Percentiles rank a stretch among this genome's conserved stretches.
These are phyloP conservation scores for Claviceps sorghi DNA, from an alignment of 2,329 filamentous ascomycete species.

Conservation along the genomic window DNA sequence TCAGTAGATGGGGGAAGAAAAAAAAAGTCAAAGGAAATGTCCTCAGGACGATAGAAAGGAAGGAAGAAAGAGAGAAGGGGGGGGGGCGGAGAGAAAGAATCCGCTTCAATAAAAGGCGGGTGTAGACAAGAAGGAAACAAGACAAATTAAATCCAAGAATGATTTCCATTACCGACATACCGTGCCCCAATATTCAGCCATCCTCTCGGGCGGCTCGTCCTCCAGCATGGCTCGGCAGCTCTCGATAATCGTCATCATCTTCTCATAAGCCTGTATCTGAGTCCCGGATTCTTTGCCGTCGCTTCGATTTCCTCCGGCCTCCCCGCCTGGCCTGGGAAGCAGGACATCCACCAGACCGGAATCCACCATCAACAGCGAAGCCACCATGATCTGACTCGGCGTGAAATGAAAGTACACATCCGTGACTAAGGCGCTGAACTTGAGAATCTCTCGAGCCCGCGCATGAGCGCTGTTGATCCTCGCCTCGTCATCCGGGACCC, in stretches of 20 bases:
- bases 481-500: slow-evolving; percentile 44
- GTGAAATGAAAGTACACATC: slow-evolving; percentile 97
- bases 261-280: slow-evolving; percentile 23
- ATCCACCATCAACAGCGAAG: slow-evolving; percentile 65
- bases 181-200: slow-evolving; percentile 38
- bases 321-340: slow-evolving; percentile 24
- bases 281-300: slow-evolving; percentile 8
- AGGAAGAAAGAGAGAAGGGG: not conserved
- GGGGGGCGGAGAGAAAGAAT: not conserved
- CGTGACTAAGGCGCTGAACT: slow-evolving; percentile 69
- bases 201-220: slow-evolving; percentile 40
- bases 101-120: too few species aligned
- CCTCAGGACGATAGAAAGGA: too few species aligned
- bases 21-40: too few species aligned
- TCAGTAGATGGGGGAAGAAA: not conserved
- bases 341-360: slow-evolving; percentile 39
- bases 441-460: slow-evolving; percentile 59
- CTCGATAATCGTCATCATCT: slow-evolving; percentile 34
- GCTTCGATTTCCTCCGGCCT: not conserved
- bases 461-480: slow-evolving; percentile 49
- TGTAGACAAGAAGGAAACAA: not conserved
- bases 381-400: slow-evolving; percentile 84
- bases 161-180: slow-evolving; percentile 19
- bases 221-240: slow-evolving; percentile 40
- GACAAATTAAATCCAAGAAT: too few species aligned